phyloP scores from a whole-genome alignment of 1,284 basidiomycete genomes.

The Cerioporus squamosus region DNA sequence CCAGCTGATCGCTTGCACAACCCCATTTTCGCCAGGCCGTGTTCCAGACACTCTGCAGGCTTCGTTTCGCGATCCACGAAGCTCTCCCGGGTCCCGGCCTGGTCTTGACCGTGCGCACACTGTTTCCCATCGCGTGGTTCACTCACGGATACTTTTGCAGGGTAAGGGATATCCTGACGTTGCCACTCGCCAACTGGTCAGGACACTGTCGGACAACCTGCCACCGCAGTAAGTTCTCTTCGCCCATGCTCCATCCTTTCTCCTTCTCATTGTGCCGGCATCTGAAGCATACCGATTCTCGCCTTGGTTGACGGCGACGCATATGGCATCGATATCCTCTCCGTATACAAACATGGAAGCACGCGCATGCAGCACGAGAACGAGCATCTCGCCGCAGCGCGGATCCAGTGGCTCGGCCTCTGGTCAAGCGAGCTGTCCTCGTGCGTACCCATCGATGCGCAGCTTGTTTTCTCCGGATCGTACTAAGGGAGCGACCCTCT shows the following conservation, averaged over 20 bases:
- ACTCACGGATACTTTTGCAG: conserved; percentile 41
- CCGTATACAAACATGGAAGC: conserved; percentile 82
- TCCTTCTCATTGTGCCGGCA: background rate
- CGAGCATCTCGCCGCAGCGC: conserved; percentile 61
- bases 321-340: conserved; percentile 88
- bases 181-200: conserved; percentile 83
- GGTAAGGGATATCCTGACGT: conserved; percentile 96
- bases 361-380: conserved; percentile 65
- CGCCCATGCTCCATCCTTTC: background rate
- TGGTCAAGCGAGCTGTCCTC: conserved; percentile 64
- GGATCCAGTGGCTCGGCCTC: conserved; percentile 83
- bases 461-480: background rate
- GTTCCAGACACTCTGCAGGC: conserved; percentile 78
- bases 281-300: conserved; percentile 67
- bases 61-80: conserved; percentile 53
- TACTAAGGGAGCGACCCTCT: background rate
- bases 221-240: conserved; percentile 46
- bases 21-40: conserved; percentile 65
- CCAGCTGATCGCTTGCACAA: background rate
- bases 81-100: conserved; percentile 63
- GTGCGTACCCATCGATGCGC: conserved; percentile 41
- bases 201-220: conserved; percentile 68
- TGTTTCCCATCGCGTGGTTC: background rate
- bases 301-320: conserved; percentile 90
- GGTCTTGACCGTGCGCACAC: conserved; percentile 63